Base-by-base conservation (phyloP, 352 stramenopile genomes). In the Pythium graminicola region DNA sequence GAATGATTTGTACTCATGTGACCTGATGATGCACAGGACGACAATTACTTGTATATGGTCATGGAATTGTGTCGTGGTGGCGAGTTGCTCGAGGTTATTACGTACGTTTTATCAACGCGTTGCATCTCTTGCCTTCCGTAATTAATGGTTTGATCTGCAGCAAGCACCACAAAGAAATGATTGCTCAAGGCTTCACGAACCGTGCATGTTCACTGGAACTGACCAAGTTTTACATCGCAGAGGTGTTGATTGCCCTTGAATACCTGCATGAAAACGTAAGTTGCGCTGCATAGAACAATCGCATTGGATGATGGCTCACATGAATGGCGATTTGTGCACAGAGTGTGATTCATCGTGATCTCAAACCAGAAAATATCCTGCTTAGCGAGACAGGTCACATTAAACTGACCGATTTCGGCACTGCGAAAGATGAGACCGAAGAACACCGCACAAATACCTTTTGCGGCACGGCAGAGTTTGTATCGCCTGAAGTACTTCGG, bases 271-370 rank as follows among this genome's bases (percentile, higher is more conserved):
- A 80, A 31, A 57, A 57, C 31, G 50, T 57, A 17, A 20, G 38
- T 49, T 27, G n/a, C 14, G 4, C 31, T 1, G 11, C 19, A 8
- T 36, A n/a, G 6, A 3, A n/a, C n/a, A n/a, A n/a, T n/a, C n/a
- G n/a, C 4, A 17, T 31, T 7, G 5, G 10, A 17, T 13, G 20
- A 17, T 46, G 32, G 36, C 40, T 47, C 4, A 47, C 24, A 31
- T 4, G 19, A 5, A 33, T 8, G 28, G 40, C 40, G 40, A 28
- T 27, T 47, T 7, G 19, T 52, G 27, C 10, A 19, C 57, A 95
- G 53, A 77, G 93, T 43, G 73, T 99, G 7, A 97, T 99, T 54
- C 95, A 99, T 65, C 70, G 95, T 31, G 95, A 99, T 63, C 86
- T 99, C 22, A 96, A 96, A 56, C 86, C 86, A 1, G 86, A 96